Evolutionary conservation across 2,329 filamentous ascomycete species (phyloP), one percentile per base, ranked within the genome.

Genomic region (Coniochaeta ligniaria): DNA sequence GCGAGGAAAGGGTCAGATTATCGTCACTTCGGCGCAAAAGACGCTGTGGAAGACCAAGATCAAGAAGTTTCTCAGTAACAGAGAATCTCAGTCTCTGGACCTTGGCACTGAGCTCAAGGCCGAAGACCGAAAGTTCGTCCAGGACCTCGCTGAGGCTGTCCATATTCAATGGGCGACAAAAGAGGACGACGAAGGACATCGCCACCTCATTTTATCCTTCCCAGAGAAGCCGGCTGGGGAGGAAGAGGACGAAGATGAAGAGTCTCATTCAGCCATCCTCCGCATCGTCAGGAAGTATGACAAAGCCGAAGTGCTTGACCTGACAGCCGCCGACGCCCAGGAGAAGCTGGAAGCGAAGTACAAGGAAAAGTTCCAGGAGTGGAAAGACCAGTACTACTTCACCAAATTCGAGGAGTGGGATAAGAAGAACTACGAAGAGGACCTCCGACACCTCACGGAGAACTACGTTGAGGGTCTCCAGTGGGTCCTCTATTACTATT

Each of bases 401-500:
- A 85, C 86, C 60, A 99, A 98, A 73, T 97, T 97, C 66, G 54
- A 57, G 31, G 54, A 57, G 3, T 99, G 94, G 92, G 86, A 88
- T 17, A 80, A 90, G 12, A 88, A 92, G 56, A 89, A 91, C 67
- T 88, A 94, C 65, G 86, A 78, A 20, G 68, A 86, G 45, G 92
- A 96, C 73, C 81, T 98, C 70, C 87, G 81, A 59, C 88, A 89
- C 65, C 80, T 99, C 63, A 89, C 91, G 28, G 92, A 98, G 75
- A 99, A 98, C 75, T 99, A 99, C 69, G 92, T 99, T 7, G 91
- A 99, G 75, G 95, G 95, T 63, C 78, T 99, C 63, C 95, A 99
- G 73, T 99, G 95, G 96, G 95, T 99, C 50, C 80, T 99, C 57
- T 97, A 89, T 75, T 99, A 99, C 78, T 99, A 99, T 76, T 99